Percentiles rank a stretch among this genome's conserved stretches.
These are phyloP conservation scores for Zymoseptoria ardabiliae DNA, from an alignment of 2,329 filamentous ascomycete genomes.

Conservation along the genomic window DNA sequence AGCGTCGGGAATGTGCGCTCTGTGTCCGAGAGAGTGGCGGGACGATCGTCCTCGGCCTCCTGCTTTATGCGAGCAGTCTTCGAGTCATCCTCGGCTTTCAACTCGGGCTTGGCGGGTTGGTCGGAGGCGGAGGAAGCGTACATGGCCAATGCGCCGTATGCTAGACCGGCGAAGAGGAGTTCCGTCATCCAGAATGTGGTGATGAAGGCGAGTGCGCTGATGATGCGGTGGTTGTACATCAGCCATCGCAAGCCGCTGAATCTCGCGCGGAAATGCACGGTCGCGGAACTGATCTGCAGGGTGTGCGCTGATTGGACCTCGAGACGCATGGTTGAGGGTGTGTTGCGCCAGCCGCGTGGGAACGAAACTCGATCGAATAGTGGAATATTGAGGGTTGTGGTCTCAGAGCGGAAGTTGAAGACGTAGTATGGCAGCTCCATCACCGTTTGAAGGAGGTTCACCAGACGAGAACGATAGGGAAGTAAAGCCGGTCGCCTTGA, in stretches of 20 bases:
- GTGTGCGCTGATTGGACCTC: slow-evolving; percentile 61
- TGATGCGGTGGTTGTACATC: slow-evolving; percentile 76
- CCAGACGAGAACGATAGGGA: slow-evolving; percentile 66
- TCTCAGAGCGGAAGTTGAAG: slow-evolving; percentile 57
- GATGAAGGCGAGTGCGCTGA: slow-evolving; percentile 62
- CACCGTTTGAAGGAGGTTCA: slow-evolving; percentile 55
- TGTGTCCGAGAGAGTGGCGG: slow-evolving; percentile 37
- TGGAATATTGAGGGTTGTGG: slow-evolving; percentile 54
- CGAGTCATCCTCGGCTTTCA: slow-evolving; percentile 12
- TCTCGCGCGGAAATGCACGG: slow-evolving; percentile 63
- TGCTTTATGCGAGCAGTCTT: slow-evolving; percentile 10
- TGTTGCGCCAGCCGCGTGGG: slow-evolving; percentile 42
- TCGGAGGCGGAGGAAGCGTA: slow-evolving; percentile 25
- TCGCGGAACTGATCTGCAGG: slow-evolving; percentile 69
- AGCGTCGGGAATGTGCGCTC: slow-evolving; percentile 44
- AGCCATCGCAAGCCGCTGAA: slow-evolving; percentile 68
- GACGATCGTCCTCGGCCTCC: slow-evolving; percentile 22
- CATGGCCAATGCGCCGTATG: slow-evolving; percentile 53
- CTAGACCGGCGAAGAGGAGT: slow-evolving; percentile 56
- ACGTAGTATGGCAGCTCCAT: slow-evolving; percentile 63
- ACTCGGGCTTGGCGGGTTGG: slow-evolving; percentile 3
- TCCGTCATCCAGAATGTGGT: slow-evolving; percentile 70
- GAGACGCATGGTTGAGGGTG: slow-evolving; percentile 50
- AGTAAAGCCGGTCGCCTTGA: slow-evolving; percentile 71
- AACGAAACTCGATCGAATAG: slow-evolving; percentile 73